Percentiles rank a stretch among this genome's conserved stretches.
Evolutionary conservation across 805 yeast genomes (phyloP).

Genomic region (Pichia deserticola): DNA sequence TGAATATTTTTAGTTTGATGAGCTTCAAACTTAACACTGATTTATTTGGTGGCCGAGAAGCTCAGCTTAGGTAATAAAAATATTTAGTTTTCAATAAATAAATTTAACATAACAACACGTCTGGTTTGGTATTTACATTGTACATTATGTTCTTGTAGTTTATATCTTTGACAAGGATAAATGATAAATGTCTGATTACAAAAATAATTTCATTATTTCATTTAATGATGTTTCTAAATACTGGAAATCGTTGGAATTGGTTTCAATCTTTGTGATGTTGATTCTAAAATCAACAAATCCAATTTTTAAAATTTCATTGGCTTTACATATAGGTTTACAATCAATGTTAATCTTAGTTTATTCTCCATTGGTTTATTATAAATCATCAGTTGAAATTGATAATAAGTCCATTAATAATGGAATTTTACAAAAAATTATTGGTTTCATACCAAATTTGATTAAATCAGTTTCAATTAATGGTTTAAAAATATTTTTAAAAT

Average conservation of each 20-base stretch:
- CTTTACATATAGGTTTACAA: slow-evolving; percentile 22
- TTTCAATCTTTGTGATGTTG: slow-evolving; percentile 8
- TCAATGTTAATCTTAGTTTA: slow-evolving; percentile 14
- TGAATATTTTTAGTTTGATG: too few species aligned
- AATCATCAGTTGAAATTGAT: slow-evolving; percentile 7
- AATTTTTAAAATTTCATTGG: slow-evolving; percentile 23
- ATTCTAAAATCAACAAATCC: slow-evolving; percentile 19
- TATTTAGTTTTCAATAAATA: too few species aligned
- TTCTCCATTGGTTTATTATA: slow-evolving; percentile 19
- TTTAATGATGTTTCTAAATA: slow-evolving; percentile 13
- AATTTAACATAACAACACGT: too few species aligned
- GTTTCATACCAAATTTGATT: slow-evolving; percentile 20
- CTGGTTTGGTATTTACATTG: too few species aligned
- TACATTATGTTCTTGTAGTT: too few species aligned
- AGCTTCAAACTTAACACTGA: too few species aligned
- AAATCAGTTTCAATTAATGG: slow-evolving; percentile 16
- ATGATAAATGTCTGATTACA: slow-evolving; percentile 3
- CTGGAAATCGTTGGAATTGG: slow-evolving; percentile 10
- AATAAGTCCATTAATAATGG: slow-evolving; percentile 10
- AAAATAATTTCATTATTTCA: slow-evolving; percentile 1
- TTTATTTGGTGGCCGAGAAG: too few species aligned
- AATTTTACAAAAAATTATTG: slow-evolving; percentile 12
- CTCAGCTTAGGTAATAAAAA: too few species aligned
- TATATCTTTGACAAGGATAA: background rate
- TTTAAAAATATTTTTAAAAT: slow-evolving; percentile 6